phyloP scores from a whole-genome alignment of 176 grass and related monocot genomes.

The Paspalum vaginatum region DNA sequence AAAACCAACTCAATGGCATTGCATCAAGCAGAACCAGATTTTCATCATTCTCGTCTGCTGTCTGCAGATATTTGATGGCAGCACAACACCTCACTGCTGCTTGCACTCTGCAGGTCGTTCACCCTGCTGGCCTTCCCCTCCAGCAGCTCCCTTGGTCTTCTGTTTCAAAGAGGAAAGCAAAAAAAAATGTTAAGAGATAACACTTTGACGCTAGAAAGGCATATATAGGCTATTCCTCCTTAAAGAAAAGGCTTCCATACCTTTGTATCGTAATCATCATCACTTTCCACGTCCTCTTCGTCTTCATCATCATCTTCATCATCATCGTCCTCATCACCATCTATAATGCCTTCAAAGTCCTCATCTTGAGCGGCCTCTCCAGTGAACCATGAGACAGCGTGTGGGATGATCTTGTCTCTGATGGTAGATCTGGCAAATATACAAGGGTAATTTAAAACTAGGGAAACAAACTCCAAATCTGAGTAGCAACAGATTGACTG shows the following conservation, averaged over 20 bases:
- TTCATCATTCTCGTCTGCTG: slow-evolving; percentile 28
- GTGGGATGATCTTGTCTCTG: slow-evolving; percentile 96
- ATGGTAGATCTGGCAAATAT: slow-evolving; percentile 72
- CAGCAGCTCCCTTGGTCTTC: slow-evolving; percentile 52
- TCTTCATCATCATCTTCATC: slow-evolving; percentile 38
- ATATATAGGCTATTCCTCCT: not conserved
- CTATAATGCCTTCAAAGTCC: slow-evolving; percentile 70
- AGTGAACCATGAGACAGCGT: slow-evolving; percentile 91
- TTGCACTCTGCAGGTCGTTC: slow-evolving; percentile 89
- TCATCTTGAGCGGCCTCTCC: slow-evolving; percentile 82
- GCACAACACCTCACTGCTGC: slow-evolving; percentile 64
- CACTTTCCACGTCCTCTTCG: slow-evolving; percentile 49
- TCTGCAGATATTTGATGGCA: slow-evolving; percentile 15
- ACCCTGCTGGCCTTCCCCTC: slow-evolving; percentile 61
- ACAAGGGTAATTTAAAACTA: slow-evolving; percentile 17
- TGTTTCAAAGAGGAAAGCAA: slow-evolving; percentile 38
- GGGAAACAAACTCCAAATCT: not conserved
- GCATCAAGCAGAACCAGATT: slow-evolving; percentile 50
- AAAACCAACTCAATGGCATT: slow-evolving; percentile 34
- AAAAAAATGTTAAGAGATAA: not conserved
- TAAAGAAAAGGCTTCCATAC: not conserved
- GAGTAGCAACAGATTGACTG: not conserved
- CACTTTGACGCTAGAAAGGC: not conserved
- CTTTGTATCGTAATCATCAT: slow-evolving; percentile 55
- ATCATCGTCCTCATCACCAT: slow-evolving; percentile 60